A percentile compares a stretch with the other conserved stretches of the same genome.
Evolutionary conservation across 2,329 filamentous ascomycete genomes (phyloP).

Genomic region (Phyllosticta ampelicida): DNA sequence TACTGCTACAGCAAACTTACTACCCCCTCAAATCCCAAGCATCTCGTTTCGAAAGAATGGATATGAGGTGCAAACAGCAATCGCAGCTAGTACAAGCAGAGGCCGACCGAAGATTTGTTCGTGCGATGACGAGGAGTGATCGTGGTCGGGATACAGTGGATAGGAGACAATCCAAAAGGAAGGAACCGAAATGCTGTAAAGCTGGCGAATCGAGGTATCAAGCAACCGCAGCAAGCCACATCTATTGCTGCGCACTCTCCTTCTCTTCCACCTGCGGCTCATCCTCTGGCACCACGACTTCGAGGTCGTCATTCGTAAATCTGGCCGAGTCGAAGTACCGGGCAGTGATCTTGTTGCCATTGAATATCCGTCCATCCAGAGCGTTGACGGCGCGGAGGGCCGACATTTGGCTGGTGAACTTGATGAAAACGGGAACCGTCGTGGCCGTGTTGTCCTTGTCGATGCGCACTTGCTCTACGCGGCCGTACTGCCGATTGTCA

Average conservation of each 20-base stretch:
- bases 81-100: neutral
- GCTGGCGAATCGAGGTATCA: too few species aligned
- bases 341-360: conserved; percentile 73
- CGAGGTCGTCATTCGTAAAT: conserved; percentile 43
- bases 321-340: conserved; percentile 72
- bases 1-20: neutral
- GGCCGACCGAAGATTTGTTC: neutral
- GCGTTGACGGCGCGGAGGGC: conserved; percentile 87
- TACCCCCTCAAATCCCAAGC: neutral
- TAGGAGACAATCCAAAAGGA: too few species aligned
- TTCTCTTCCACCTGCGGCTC: neutral
- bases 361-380: conserved; percentile 77
- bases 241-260: neutral
- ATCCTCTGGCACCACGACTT: neutral
- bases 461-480: conserved; percentile 70
- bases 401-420: conserved; percentile 77
- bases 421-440: conserved; percentile 68
- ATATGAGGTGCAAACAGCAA: neutral
- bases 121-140: too few species aligned
- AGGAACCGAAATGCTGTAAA: too few species aligned
- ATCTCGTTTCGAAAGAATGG: neutral
- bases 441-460: conserved; percentile 44
- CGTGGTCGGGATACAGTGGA: neutral
- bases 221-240: neutral
- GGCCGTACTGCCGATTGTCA: conserved; percentile 53